phyloP scores from a whole-genome alignment of 257 asterid genomes.

The Handroanthus guayacan region DNA sequence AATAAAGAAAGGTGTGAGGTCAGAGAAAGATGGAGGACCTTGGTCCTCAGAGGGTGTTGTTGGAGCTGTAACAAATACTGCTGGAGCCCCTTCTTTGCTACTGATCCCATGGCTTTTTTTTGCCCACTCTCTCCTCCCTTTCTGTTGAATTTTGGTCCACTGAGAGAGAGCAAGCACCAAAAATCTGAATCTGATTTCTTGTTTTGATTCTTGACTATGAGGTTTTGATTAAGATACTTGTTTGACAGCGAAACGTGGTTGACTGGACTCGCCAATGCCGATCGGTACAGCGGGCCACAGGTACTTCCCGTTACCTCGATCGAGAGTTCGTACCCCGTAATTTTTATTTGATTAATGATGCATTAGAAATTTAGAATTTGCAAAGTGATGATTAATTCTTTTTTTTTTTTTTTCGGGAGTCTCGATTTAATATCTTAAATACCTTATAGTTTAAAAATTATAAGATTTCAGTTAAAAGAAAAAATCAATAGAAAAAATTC shows the following conservation, averaged over 20 bases:
- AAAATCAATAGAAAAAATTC: too few relatives aligned
- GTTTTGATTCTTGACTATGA: background rate
- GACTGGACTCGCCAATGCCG: background rate
- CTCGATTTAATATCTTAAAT: too few relatives aligned
- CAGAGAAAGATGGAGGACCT: slow-evolving; percentile 44
- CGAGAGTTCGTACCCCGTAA: background rate
- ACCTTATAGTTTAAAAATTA: too few relatives aligned
- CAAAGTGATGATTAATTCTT: background rate
- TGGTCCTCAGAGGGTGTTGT: slow-evolving; percentile 82
- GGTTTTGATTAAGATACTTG: background rate
- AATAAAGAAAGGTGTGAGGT: background rate
- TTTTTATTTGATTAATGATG: background rate
- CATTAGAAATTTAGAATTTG: too few relatives aligned
- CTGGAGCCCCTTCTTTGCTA: slow-evolving; percentile 71
- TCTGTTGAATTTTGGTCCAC: background rate
- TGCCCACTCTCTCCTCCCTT: background rate
- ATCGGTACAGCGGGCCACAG: background rate
- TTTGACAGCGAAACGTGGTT: background rate
- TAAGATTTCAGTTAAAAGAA: too few relatives aligned
- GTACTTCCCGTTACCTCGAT: background rate
- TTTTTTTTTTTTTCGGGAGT: too few relatives aligned
- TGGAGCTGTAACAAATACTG: slow-evolving; percentile 77
- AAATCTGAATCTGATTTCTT: background rate
- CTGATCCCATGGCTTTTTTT: slow-evolving; percentile 57
- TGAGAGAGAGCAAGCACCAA: background rate